These are phyloP conservation scores for Sporothrix globosa DNA, from an alignment of 2,329 filamentous ascomycete genomes.

Conservation along the genomic window DNA sequence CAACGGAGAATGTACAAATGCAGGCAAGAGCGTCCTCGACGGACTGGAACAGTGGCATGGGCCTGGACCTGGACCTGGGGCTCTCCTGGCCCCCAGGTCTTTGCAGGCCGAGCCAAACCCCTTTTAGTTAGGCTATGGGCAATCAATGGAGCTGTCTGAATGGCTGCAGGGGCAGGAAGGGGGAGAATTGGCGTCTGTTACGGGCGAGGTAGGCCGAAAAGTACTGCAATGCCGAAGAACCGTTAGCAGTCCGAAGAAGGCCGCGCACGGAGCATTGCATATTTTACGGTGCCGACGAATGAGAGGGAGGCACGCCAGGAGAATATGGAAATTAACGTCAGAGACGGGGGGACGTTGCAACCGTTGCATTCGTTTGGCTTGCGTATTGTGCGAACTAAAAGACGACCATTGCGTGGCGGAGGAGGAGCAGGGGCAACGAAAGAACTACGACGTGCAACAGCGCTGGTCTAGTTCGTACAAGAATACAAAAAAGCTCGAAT, in stretches of 20 bases:
- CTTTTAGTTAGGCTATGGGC: not conserved
- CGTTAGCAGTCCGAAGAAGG: not conserved
- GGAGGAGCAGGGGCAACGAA: not conserved
- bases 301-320: not conserved
- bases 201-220: not conserved
- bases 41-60: conserved; percentile 2
- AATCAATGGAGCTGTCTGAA: not conserved
- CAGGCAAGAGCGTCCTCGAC: conserved; percentile 9
- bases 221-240: not conserved
- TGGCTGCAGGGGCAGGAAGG: not conserved
- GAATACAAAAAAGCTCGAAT: too few species aligned
- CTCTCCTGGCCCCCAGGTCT: not conserved
- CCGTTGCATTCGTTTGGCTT: conserved; percentile 2
- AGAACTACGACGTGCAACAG: not conserved
- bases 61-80: not conserved
- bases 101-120: not conserved
- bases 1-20: conserved; percentile 26
- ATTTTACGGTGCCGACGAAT: not conserved
- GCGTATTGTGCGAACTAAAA: not conserved
- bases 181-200: not conserved
- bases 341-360: not conserved
- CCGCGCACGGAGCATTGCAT: not conserved
- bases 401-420: not conserved
- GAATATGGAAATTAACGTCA: not conserved
- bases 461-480: too few species aligned